phyloP scores from a whole-genome alignment of 129 eudicot genomes.

The Centella asiatica region DNA sequence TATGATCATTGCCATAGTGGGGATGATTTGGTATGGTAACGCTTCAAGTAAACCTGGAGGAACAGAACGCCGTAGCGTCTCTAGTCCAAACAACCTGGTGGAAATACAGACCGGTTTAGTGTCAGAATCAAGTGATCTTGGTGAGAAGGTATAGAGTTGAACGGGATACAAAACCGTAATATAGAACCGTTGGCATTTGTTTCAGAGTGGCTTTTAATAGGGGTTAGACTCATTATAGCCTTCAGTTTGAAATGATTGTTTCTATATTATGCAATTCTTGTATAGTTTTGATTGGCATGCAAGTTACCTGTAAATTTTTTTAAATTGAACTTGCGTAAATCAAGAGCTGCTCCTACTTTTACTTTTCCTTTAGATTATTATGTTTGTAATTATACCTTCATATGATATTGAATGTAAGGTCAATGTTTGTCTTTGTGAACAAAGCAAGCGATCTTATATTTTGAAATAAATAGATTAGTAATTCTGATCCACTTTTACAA shows the following conservation, averaged over 20 bases:
- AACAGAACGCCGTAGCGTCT: constrained; percentile 43
- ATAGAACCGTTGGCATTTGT: too few relatives aligned
- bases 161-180: not conserved
- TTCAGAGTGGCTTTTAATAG: not conserved
- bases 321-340: too few relatives aligned
- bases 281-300: not conserved
- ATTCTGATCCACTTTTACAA: too few relatives aligned
- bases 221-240: not conserved
- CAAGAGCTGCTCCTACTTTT: too few relatives aligned
- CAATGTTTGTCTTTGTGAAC: too few relatives aligned
- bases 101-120: constrained; percentile 3
- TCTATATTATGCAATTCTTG: not conserved
- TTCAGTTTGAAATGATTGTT: not conserved
- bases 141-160: constrained; percentile 1
- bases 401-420: too few relatives aligned
- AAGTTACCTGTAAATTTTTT: not conserved
- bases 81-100: not conserved
- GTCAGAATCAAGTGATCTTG: not conserved
- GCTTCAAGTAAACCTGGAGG: constrained; percentile 94
- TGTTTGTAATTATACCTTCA: too few relatives aligned
- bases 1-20: constrained; percentile 76
- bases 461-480: too few relatives aligned
- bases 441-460: too few relatives aligned
- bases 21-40: constrained; percentile 87
- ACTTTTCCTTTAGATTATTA: too few relatives aligned